phyloP scores from a whole-genome alignment of 208 protist genomes.

The Crithidia sp. region DNA sequence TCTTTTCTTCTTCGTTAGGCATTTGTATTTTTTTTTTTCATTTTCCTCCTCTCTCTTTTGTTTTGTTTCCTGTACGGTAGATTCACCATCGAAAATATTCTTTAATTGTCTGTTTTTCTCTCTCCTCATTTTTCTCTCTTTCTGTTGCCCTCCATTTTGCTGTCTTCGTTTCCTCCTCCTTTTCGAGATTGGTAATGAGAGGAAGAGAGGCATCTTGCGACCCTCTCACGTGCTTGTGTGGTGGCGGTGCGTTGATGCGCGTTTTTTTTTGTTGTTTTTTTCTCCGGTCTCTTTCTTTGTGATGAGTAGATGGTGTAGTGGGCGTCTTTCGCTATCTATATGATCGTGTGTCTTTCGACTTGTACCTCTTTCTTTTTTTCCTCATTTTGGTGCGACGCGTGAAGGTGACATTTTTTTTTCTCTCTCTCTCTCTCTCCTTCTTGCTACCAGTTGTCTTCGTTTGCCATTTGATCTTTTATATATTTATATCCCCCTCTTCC shows the following conservation, averaged over 20 bases:
- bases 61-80: neutral
- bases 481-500: neutral
- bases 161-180: no score
- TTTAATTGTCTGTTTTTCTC: neutral
- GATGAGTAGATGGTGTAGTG: neutral
- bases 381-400: slow-evolving; percentile 1
- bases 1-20: neutral
- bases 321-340: neutral
- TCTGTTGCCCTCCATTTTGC: no score
- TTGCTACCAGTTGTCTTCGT: slow-evolving; percentile 4
- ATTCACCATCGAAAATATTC: neutral
- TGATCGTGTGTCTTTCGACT: neutral
- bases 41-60: neutral
- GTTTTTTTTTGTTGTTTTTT: slow-evolving; percentile 23
- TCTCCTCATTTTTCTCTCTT: no score
- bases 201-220: no score
- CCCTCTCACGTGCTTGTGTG: no score
- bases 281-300: slow-evolving; percentile 8
- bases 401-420: neutral
- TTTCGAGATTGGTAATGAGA: no score
- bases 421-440: neutral
- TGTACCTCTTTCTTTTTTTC: slow-evolving; percentile 23
- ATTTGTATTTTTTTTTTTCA: neutral
- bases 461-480: neutral
- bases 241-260: no score